Percentiles rank a stretch among this genome's conserved stretches.
These are phyloP conservation scores for Eucalyptus sp. DNA, from an alignment of 345 rosid species.

Conservation along the genomic window DNA sequence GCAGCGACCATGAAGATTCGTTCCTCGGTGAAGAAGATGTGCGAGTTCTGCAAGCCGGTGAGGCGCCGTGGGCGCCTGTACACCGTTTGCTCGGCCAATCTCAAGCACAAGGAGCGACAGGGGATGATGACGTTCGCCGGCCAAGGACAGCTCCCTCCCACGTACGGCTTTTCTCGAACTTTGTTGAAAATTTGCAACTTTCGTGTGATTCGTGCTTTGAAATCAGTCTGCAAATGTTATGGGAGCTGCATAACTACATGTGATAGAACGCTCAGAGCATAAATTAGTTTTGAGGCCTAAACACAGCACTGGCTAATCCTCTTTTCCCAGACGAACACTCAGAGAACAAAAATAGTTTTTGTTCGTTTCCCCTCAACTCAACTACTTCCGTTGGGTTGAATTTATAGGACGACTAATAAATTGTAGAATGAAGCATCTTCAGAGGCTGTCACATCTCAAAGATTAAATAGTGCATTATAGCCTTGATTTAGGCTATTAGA, in stretches of 20 bases:
- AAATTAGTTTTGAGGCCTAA: too few relatives aligned
- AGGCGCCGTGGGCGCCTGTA: constrained; percentile 27
- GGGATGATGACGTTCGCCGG: constrained; percentile 48
- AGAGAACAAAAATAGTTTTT: too few relatives aligned
- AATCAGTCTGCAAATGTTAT: background rate
- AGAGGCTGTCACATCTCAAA: too few relatives aligned
- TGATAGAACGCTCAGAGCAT: background rate
- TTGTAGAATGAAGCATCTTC: too few relatives aligned
- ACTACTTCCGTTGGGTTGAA: too few relatives aligned
- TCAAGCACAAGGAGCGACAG: constrained; percentile 88
- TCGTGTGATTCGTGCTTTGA: background rate
- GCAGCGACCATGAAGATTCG: constrained; percentile 72
- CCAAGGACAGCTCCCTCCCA: constrained; percentile 19
- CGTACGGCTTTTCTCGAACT: constrained; percentile 15
- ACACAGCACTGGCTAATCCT: too few relatives aligned
- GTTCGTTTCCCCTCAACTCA: too few relatives aligned
- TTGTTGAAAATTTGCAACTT: background rate
- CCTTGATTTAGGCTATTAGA: too few relatives aligned
- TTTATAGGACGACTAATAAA: too few relatives aligned
- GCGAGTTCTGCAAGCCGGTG: constrained; percentile 79
- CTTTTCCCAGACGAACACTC: too few relatives aligned
- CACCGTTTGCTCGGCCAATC: constrained; percentile 61
- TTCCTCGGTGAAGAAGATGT: constrained; percentile 94
- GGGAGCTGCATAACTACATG: background rate
- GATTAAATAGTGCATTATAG: too few relatives aligned